Conservation (phyloP, 805 yeast genomes). For the Candida tallmaniae region DNA sequence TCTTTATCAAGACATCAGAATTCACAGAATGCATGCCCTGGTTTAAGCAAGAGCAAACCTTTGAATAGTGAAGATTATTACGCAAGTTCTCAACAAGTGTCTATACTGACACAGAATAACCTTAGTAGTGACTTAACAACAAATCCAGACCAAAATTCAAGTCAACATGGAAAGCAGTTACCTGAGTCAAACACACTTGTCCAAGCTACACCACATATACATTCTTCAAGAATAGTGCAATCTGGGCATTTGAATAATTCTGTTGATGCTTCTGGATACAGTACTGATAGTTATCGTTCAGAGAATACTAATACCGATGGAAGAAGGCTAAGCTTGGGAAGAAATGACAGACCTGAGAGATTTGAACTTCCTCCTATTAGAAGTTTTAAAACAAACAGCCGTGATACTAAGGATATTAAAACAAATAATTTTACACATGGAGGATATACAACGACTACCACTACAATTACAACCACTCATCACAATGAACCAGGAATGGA, state of each 20-base stretch:
- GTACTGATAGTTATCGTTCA: constrained; percentile 2
- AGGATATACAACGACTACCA: constrained; percentile 11
- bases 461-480: constrained; percentile 12
- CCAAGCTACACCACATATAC: too few species aligned
- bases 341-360: neutral
- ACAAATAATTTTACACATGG: constrained; percentile 4
- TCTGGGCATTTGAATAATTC: neutral
- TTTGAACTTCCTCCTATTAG: constrained; percentile 10
- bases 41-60: constrained; percentile 2
- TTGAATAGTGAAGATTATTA: neutral
- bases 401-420: neutral
- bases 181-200: neutral
- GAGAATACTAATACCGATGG: neutral
- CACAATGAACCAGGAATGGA: constrained; percentile 5
- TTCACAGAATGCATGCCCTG: constrained; percentile 33
- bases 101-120: neutral
- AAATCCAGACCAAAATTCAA: neutral
- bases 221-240: neutral
- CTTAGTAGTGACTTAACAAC: too few species aligned
- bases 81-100: neutral
- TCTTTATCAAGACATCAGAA: constrained; percentile 68
- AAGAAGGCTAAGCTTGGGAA: too few species aligned
- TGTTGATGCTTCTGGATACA: constrained; percentile 1
- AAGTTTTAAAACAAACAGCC: neutral
- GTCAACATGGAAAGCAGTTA: neutral